Evolutionary conservation across 1,139 yeast genomes (phyloP).

Genomic region (Pichia sp.): DNA sequence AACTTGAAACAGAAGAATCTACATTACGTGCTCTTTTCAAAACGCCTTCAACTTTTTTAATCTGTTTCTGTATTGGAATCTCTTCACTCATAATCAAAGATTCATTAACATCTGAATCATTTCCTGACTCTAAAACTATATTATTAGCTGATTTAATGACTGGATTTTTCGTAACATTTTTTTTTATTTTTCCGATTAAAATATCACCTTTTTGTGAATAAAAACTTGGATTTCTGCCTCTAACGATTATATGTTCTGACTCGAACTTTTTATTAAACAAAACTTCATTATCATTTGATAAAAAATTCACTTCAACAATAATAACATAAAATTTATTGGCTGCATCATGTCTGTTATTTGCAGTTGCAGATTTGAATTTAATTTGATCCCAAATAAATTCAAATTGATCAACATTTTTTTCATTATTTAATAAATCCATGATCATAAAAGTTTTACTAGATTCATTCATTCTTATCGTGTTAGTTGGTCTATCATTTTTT

Average conservation of each 20-base stretch:
- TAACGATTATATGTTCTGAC: slow-evolving; percentile 37
- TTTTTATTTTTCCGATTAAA: slow-evolving; percentile 27
- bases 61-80: too few species aligned
- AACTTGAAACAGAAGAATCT: too few species aligned
- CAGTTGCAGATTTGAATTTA: slow-evolving; percentile 14
- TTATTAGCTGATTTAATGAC: slow-evolving; percentile 20
- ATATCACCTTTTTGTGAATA: slow-evolving; percentile 41
- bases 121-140: not conserved
- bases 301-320: slow-evolving; percentile 9
- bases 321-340: slow-evolving; percentile 11
- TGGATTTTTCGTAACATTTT: slow-evolving; percentile 11
- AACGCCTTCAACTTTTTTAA: too few species aligned
- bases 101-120: too few species aligned
- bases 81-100: too few species aligned
- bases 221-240: slow-evolving; percentile 46
- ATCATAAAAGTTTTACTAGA: not conserved
- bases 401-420: not conserved
- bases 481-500: not conserved
- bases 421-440: not conserved
- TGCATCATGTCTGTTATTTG: slow-evolving; percentile 15
- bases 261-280: slow-evolving; percentile 5
- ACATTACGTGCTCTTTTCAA: too few species aligned
- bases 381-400: slow-evolving; percentile 15
- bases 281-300: slow-evolving; percentile 2
- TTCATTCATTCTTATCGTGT: not conserved